Evolutionary conservation across 179 eudicot genomes (phyloP).

Genomic region (Heliamphora ciliata): DNA sequence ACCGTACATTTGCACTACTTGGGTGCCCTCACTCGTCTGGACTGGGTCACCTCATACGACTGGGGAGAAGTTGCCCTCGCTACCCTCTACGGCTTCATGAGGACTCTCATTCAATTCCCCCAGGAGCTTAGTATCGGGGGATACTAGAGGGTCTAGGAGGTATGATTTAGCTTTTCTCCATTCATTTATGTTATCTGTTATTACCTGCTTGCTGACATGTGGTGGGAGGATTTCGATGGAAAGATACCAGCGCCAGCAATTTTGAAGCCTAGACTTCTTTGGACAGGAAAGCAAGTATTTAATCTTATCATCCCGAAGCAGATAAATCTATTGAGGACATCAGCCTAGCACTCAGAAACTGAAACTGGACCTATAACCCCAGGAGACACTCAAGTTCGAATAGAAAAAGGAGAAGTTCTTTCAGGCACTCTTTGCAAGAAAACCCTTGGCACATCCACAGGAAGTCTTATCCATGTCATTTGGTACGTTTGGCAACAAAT

Average conservation of each 20-base stretch:
- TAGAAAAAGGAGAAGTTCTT: slow-evolving; percentile 84
- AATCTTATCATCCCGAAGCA: slow-evolving; percentile 95
- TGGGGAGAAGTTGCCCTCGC: too few species aligned
- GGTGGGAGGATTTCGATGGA: slow-evolving; percentile 99
- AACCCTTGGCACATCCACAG: slow-evolving; percentile 81
- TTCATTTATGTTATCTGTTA: too few species aligned
- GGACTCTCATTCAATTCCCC: too few species aligned
- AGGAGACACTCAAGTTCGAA: slow-evolving; percentile 86
- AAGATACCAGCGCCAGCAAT: slow-evolving; percentile 94
- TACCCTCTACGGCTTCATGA: too few species aligned
- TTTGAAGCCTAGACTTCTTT: slow-evolving; percentile 94
- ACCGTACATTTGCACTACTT: too few species aligned
- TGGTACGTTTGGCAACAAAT: slow-evolving; percentile 41
- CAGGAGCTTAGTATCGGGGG: too few species aligned
- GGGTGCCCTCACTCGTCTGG: too few species aligned
- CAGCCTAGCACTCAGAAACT: slow-evolving; percentile 91
- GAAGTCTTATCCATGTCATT: slow-evolving; percentile 96
- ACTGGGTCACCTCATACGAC: too few species aligned
- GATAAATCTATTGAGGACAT: slow-evolving; percentile 80
- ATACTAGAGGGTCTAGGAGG: too few species aligned
- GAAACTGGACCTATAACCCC: slow-evolving; percentile 83
- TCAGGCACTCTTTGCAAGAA: slow-evolving; percentile 95
- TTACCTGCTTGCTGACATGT: slow-evolving; percentile 57
- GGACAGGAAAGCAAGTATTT: slow-evolving; percentile 99
- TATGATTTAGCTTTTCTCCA: too few species aligned